These are phyloP conservation scores for Coniochaeta prunicola DNA, from an alignment of 2,329 filamentous ascomycete species.

Conservation along the genomic window DNA sequence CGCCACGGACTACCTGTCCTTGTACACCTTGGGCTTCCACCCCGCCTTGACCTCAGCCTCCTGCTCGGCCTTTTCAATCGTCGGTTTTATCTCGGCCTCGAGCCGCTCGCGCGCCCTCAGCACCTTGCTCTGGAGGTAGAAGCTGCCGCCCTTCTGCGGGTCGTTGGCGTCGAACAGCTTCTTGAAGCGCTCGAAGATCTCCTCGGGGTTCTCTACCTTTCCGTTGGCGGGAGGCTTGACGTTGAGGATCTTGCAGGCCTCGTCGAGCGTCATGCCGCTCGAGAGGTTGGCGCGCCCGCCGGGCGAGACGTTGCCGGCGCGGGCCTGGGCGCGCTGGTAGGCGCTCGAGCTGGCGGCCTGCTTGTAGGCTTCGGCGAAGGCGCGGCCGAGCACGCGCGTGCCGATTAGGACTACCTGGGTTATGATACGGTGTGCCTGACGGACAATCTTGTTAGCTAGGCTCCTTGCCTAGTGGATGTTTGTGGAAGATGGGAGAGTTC, in stretches of 20 bases:
- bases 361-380: slow-evolving; percentile 90
- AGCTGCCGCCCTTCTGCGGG: slow-evolving; percentile 90
- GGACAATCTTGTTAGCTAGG: slow-evolving; percentile 3
- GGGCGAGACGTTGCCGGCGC: slow-evolving; percentile 40
- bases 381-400: slow-evolving; percentile 83
- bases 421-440: slow-evolving; percentile 86
- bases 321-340: slow-evolving; percentile 68
- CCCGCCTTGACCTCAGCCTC: slow-evolving; percentile 78
- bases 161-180: slow-evolving; percentile 91
- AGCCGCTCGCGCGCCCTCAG: slow-evolving; percentile 85
- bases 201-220: slow-evolving; percentile 70
- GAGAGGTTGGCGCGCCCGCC: slow-evolving; percentile 39
- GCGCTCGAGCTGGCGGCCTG: slow-evolving; percentile 84
- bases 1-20: slow-evolving; percentile 54
- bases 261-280: slow-evolving; percentile 81
- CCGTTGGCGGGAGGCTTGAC: slow-evolving; percentile 71
- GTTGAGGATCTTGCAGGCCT: slow-evolving; percentile 96
- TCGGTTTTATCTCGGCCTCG: slow-evolving; percentile 74
- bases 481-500: background rate
- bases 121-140: slow-evolving; percentile 97
- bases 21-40: slow-evolving; percentile 93
- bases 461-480: background rate
- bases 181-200: slow-evolving; percentile 85
- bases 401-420: slow-evolving; percentile 88
- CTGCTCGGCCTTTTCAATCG: slow-evolving; percentile 60